Conservation (phyloP, 495 filamentous ascomycete species). For the Penicillium coffeae region DNA sequence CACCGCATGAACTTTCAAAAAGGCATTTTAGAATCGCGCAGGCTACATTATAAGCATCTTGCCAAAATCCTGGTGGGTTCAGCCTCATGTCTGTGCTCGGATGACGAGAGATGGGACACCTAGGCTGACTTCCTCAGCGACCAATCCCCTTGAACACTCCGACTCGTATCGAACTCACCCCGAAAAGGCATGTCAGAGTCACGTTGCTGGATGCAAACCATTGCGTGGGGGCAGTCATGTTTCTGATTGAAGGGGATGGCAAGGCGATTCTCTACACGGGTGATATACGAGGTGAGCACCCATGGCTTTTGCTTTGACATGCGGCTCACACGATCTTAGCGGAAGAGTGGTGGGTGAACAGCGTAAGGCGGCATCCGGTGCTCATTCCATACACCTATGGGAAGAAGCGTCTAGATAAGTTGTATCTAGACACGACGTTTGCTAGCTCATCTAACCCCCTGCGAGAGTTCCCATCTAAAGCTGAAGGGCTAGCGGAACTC, state of each 20-base stretch:
- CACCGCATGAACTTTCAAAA: constrained; percentile 75
- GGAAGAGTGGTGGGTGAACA: constrained; percentile 65
- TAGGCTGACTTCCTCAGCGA: constrained; percentile 44
- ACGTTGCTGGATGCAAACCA: constrained; percentile 92
- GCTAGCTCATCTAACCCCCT: constrained; percentile 44
- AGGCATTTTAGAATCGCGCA: constrained; percentile 69
- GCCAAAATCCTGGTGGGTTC: constrained; percentile 56
- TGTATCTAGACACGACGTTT: constrained; percentile 90
- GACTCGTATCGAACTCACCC: constrained; percentile 69
- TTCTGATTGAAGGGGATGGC: constrained; percentile 74
- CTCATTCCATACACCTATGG: constrained; percentile 72
- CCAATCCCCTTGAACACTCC: constrained; percentile 83
- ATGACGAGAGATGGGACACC: neutral
- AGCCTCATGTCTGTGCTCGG: neutral
- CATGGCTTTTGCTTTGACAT: neutral
- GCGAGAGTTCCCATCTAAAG: constrained; percentile 53
- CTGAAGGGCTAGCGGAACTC: constrained; percentile 72
- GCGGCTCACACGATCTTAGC: constrained; percentile 34
- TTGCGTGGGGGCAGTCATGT: constrained; percentile 90
- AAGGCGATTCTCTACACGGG: constrained; percentile 87
- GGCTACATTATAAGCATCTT: constrained; percentile 70
- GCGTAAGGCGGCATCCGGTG: constrained; percentile 64
- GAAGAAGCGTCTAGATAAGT: constrained; percentile 61
- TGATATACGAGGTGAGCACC: constrained; percentile 70
- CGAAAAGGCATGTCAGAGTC: constrained; percentile 63